A percentile compares a stretch with the other conserved stretches of the same genome.
Evolutionary conservation across 441 rosid species (phyloP).

Genomic region (Pelargonium cotyledonis): DNA sequence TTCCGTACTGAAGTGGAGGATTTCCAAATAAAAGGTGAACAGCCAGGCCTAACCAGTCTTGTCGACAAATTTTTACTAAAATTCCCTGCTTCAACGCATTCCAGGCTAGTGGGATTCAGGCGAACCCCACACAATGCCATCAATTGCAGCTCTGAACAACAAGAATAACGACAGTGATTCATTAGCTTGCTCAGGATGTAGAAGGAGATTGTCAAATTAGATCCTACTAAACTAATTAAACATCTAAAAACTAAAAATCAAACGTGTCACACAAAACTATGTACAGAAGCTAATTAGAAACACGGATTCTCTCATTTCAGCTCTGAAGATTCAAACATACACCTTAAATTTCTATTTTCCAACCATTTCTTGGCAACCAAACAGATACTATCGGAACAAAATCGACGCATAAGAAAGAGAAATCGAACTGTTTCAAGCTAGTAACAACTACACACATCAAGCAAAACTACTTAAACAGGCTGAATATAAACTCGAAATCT

Average conservation of each 20-base stretch:
- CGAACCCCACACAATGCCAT: slow-evolving; percentile 51
- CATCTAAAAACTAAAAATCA: neutral
- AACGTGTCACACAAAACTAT: neutral
- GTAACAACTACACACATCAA: too few species aligned
- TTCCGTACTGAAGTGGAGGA: slow-evolving; percentile 16
- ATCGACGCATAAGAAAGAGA: neutral
- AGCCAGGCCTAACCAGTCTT: slow-evolving; percentile 22
- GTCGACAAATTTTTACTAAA: slow-evolving; percentile 31
- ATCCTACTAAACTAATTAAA: neutral
- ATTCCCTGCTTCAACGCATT: slow-evolving; percentile 26
- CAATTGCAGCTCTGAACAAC: slow-evolving; percentile 16
- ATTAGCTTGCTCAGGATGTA: neutral
- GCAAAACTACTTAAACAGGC: too few species aligned
- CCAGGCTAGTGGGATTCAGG: slow-evolving; percentile 28
- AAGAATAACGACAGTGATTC: too few species aligned
- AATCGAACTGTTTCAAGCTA: too few species aligned
- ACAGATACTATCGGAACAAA: neutral
- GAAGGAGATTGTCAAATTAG: too few species aligned
- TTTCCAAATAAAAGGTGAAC: slow-evolving; percentile 19
- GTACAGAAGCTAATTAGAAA: too few species aligned
- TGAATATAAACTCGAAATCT: too few species aligned
- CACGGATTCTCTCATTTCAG: neutral
- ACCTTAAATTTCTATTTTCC: neutral
- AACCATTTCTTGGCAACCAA: neutral
- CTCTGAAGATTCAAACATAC: neutral